Percentiles rank a stretch among this genome's conserved stretches.
These are phyloP conservation scores for Alternaria triticimaculans DNA, from an alignment of 2,329 filamentous ascomycete species.

Conservation along the genomic window DNA sequence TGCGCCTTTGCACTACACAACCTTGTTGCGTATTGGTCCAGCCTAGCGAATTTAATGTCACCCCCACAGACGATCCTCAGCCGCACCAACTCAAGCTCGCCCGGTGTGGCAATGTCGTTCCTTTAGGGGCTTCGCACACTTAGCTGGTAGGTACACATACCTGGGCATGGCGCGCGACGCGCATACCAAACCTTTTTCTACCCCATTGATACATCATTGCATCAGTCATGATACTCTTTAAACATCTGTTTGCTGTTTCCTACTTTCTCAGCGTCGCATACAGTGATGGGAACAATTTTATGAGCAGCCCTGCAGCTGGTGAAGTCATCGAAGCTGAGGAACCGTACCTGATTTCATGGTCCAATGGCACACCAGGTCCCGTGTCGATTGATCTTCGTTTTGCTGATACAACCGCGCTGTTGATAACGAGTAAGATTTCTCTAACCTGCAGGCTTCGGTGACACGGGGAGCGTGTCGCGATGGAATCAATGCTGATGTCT, in stretches of 20 bases:
- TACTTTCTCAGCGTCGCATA: too few relatives aligned
- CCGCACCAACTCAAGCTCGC: neutral
- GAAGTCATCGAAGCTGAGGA: neutral
- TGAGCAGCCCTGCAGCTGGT: neutral
- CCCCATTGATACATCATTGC: neutral
- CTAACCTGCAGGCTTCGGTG: neutral
- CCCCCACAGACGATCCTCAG: neutral
- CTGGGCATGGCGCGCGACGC: neutral
- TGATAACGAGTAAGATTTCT: neutral
- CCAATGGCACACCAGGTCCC: neutral
- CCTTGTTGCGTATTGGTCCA: neutral
- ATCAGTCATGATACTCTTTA: neutral
- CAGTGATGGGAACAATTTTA: neutral
- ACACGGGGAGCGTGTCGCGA: neutral
- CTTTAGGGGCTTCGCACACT: neutral
- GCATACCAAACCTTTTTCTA: accelerated
- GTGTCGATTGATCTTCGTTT: neutral
- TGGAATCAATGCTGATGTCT: neutral
- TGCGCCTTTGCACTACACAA: neutral
- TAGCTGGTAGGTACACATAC: neutral
- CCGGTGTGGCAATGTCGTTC: neutral
- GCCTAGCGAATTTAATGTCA: neutral
- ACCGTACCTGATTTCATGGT: neutral
- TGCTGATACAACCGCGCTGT: neutral
- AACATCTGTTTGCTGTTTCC: neutral